A percentile compares a stretch with the other conserved stretches of the same genome.
phyloP scores from a whole-genome alignment of 305 asterid genomes.

The Fraxinus velutina region DNA sequence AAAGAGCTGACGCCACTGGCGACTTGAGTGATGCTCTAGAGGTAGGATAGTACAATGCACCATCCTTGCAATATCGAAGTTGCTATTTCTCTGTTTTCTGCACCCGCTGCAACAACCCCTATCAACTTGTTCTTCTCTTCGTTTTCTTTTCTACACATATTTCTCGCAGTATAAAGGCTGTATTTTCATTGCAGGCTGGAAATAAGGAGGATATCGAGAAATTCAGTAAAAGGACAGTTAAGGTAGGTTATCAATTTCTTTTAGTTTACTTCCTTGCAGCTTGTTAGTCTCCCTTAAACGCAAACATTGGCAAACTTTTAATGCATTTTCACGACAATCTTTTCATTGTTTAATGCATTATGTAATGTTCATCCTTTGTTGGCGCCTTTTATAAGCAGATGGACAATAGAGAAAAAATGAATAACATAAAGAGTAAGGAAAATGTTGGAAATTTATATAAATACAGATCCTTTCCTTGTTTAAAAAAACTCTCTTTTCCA shows the following conservation, averaged over 20 bases:
- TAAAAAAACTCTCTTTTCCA: background rate
- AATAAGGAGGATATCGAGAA: constrained; percentile 87
- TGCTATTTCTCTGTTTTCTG: background rate
- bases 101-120: background rate
- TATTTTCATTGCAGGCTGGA: constrained; percentile 52
- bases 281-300: constrained; percentile 5
- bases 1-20: constrained; percentile 83
- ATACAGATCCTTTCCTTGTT: background rate
- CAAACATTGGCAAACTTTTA: background rate
- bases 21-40: constrained; percentile 68
- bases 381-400: background rate
- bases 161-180: constrained; percentile 18
- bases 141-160: constrained; percentile 1
- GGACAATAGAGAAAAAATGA: background rate
- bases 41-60: constrained; percentile 41
- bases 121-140: constrained; percentile 8
- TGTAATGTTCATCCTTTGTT: constrained; percentile 3
- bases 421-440: background rate
- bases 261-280: constrained; percentile 6
- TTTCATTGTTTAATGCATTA: background rate
- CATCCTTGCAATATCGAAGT: constrained; percentile 9
- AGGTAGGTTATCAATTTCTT: constrained; percentile 41
- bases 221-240: constrained; percentile 91
- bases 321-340: background rate
- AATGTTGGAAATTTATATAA: background rate